phyloP scores from a whole-genome alignment of 352 stramenopile species.

The Phytophthora tentaculata region DNA sequence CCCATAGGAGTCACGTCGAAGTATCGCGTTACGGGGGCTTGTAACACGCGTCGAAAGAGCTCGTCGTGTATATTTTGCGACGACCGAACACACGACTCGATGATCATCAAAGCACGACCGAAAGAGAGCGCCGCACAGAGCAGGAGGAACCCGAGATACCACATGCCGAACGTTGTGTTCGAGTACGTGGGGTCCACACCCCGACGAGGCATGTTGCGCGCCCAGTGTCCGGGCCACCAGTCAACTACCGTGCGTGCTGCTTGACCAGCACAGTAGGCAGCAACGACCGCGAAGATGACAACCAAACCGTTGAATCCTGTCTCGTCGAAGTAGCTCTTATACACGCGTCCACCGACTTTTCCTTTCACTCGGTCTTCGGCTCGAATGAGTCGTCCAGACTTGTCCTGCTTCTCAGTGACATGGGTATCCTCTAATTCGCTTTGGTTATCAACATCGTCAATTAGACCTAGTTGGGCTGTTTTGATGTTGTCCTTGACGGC shows the following conservation, averaged over 20 bases:
- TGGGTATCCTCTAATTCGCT: no score
- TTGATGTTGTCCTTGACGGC: no score
- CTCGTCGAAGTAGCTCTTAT: constrained; percentile 41
- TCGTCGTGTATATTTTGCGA: constrained; percentile 42
- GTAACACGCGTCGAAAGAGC: constrained; percentile 47
- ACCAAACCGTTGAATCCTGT: constrained; percentile 31
- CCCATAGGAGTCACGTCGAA: constrained; percentile 65
- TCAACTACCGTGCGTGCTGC: constrained; percentile 32
- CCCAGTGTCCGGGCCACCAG: constrained; percentile 50
- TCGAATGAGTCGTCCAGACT: constrained; percentile 10
- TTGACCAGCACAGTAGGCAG: constrained; percentile 25
- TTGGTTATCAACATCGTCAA: no score
- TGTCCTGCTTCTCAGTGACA: neutral
- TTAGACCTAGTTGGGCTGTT: no score
- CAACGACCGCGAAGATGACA: constrained; percentile 17
- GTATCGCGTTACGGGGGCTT: constrained; percentile 50
- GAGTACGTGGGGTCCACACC: constrained; percentile 47
- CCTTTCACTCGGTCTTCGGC: constrained; percentile 41
- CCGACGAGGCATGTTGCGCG: constrained; percentile 34
- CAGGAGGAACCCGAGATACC: constrained; percentile 42
- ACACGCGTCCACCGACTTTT: constrained; percentile 28
- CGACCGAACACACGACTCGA: constrained; percentile 38
- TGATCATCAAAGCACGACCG: constrained; percentile 29
- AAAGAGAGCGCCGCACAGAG: constrained; percentile 32
- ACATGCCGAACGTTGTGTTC: constrained; percentile 33